A percentile compares a stretch with the other conserved stretches of the same genome.
These are phyloP conservation scores for Chalaropsis ovoidea DNA, from an alignment of 2,329 filamentous ascomycete species.

Conservation along the genomic window DNA sequence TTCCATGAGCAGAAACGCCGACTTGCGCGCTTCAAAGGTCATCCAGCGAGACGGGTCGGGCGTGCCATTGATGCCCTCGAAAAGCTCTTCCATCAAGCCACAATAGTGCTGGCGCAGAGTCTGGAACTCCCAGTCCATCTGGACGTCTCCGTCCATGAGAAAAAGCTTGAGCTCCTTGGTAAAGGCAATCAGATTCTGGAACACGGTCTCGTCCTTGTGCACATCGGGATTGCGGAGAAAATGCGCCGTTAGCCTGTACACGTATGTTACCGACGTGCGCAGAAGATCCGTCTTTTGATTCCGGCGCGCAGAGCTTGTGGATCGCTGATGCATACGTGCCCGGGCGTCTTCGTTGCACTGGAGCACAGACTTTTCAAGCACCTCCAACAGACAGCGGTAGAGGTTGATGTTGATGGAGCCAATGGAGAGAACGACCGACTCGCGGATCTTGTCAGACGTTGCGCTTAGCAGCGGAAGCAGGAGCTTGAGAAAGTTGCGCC, in stretches of 20 bases:
- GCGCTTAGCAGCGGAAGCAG: slow-evolving; percentile 79
- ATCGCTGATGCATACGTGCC: slow-evolving; percentile 74
- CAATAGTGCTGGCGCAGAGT: slow-evolving; percentile 88
- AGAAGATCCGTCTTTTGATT: slow-evolving; percentile 78
- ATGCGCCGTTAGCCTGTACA: slow-evolving; percentile 87
- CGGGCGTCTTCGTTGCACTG: slow-evolving; percentile 84
- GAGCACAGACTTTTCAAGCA: slow-evolving; percentile 74
- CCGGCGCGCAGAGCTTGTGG: slow-evolving; percentile 67
- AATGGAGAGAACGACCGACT: slow-evolving; percentile 82
- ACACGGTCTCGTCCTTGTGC: slow-evolving; percentile 78
- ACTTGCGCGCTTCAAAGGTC: slow-evolving; percentile 92
- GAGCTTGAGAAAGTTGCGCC: slow-evolving; percentile 79
- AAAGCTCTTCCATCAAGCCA: slow-evolving; percentile 82
- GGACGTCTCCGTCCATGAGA: slow-evolving; percentile 86
- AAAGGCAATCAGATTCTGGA: slow-evolving; percentile 80
- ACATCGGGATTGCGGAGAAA: slow-evolving; percentile 72
- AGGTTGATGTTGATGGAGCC: slow-evolving; percentile 93
- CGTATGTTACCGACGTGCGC: slow-evolving; percentile 87
- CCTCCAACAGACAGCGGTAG: slow-evolving; percentile 82
- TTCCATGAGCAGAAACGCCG: slow-evolving; percentile 92
- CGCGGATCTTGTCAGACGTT: slow-evolving; percentile 68
- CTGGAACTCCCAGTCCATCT: slow-evolving; percentile 90
- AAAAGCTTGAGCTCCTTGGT: slow-evolving; percentile 89
- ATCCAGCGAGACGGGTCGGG: slow-evolving; percentile 86
- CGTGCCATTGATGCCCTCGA: slow-evolving; percentile 79